phyloP scores from a whole-genome alignment of 139 green algal genomes.

The Coelastrella sp. region DNA sequence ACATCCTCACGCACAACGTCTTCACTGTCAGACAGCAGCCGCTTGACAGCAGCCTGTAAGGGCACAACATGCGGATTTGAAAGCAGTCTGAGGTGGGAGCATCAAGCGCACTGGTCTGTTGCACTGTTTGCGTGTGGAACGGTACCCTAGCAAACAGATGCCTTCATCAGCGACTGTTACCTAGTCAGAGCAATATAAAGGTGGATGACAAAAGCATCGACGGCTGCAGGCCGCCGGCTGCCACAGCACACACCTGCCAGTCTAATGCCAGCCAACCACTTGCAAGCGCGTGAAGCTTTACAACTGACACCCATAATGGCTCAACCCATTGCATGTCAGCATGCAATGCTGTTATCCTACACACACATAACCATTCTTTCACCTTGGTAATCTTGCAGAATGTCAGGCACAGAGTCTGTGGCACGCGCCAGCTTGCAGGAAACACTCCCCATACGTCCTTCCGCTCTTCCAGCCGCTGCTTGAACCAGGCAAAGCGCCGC shows the following conservation, averaged over 20 bases:
- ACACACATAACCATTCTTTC: too few species aligned
- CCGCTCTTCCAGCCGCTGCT: conserved; percentile 65
- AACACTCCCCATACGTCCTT: conserved; percentile 91
- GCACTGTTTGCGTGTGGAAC: too few species aligned
- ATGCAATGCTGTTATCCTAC: too few species aligned
- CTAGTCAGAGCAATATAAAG: too few species aligned
- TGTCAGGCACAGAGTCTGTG: conserved; percentile 88
- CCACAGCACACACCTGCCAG: neutral
- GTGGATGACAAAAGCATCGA: too few species aligned
- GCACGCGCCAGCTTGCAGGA: conserved; percentile 89
- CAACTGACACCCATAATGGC: too few species aligned
- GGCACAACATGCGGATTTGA: neutral
- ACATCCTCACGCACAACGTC: conserved; percentile 74
- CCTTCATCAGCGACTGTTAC: too few species aligned
- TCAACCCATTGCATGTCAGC: too few species aligned
- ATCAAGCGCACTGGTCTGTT: too few species aligned
- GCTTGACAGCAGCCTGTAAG: conserved; percentile 23
- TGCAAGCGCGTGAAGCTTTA: neutral
- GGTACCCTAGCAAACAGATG: too few species aligned
- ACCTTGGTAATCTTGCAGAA: conserved; percentile 96
- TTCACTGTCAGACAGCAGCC: conserved; percentile 48
- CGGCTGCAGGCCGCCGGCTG: neutral
- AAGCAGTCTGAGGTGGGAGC: too few species aligned
- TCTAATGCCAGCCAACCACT: neutral
- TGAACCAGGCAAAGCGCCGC: conserved; percentile 91